These are phyloP conservation scores for Asterophora parasitica DNA, from an alignment of 768 basidiomycete species.

Conservation along the genomic window DNA sequence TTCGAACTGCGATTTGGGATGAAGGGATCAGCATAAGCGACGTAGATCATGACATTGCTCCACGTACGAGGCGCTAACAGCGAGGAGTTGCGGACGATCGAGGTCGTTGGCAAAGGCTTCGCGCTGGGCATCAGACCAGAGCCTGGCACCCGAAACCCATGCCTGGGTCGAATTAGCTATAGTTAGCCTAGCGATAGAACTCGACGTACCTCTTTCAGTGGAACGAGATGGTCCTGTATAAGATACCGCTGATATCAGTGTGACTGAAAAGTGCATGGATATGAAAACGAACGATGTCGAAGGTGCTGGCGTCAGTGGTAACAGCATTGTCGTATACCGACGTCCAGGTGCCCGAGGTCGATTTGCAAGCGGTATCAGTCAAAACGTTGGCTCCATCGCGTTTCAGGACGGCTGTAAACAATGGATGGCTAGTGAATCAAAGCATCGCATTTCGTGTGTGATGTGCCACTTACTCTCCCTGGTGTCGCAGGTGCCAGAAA, in stretches of 20 bases:
- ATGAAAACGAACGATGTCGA: constrained; percentile 41
- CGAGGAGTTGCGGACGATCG: constrained; percentile 49
- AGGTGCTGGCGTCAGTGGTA: constrained; percentile 38
- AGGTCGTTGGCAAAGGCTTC: constrained; percentile 53
- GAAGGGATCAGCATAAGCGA: neutral
- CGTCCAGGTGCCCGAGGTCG: constrained; percentile 34
- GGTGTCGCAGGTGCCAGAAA: constrained; percentile 48
- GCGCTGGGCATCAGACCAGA: constrained; percentile 46
- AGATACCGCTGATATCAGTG: too few relatives aligned
- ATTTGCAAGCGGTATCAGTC: constrained; percentile 31
- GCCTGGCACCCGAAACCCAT: constrained; percentile 51
- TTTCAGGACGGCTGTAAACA: constrained; percentile 34
- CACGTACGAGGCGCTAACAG: constrained; percentile 37
- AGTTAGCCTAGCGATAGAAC: neutral
- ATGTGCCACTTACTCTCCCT: constrained; percentile 37
- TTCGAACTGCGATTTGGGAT: constrained; percentile 30
- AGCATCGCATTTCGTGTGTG: neutral
- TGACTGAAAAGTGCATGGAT: too few relatives aligned
- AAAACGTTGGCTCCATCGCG: constrained; percentile 43
- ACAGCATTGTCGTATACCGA: constrained; percentile 38
- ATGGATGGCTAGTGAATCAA: neutral
- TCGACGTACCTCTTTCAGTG: constrained; percentile 41
- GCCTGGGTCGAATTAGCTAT: constrained; percentile 26
- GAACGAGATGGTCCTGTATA: constrained; percentile 46
- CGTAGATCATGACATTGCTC: neutral